Evolutionary conservation across 257 asterid genomes (phyloP), one percentile per base, ranked within the genome.

Genomic region (Gentiana macrophylla): DNA sequence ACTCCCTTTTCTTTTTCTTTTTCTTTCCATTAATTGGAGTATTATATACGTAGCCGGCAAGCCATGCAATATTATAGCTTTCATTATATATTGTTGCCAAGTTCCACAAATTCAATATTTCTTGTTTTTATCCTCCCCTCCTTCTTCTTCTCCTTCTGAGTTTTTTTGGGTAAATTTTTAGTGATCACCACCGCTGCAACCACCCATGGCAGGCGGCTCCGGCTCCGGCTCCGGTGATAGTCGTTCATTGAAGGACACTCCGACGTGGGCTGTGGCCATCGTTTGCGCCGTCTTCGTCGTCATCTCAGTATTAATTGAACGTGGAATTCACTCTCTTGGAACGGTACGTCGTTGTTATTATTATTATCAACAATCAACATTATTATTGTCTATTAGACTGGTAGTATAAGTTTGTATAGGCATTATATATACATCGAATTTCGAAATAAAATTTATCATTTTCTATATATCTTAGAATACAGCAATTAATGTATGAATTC

Each of bases 261-360:
- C 96, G 5, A 87, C 96, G 0, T 87, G 96, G 96, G 84, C 96
- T 7, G 86, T 87, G 37, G 96, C 94, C 12, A 63, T 70, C 13
- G 96, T 87, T 49, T 78, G 83, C 52, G 81, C 89, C 1, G 77
- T 78, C 9, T 78, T 86, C 56, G 75, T 84, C 36, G 44, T 77
- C 62, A 70, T 84, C 5, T 87, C 96, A 9, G 50, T 87, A 43
- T 50, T 67, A 3, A 74, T 86, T 35, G 96, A 87, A 61, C 92
- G 82, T 45, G 85, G 84, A 3, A 86, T 86, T 45, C 80, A 84
- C 58, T 74, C 75, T 35, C 85, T 86, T 56, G 82, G 72, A 34
- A 79, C 78, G 84, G 95, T 82, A 64, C 5, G 55, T 2, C 2
- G 0, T 13, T 56, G 2, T 45, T 56, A 3, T 51, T 41, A 12